Base-by-base conservation (phyloP, 108 stramenopile species). In the Cylindrotheca closterium region DNA sequence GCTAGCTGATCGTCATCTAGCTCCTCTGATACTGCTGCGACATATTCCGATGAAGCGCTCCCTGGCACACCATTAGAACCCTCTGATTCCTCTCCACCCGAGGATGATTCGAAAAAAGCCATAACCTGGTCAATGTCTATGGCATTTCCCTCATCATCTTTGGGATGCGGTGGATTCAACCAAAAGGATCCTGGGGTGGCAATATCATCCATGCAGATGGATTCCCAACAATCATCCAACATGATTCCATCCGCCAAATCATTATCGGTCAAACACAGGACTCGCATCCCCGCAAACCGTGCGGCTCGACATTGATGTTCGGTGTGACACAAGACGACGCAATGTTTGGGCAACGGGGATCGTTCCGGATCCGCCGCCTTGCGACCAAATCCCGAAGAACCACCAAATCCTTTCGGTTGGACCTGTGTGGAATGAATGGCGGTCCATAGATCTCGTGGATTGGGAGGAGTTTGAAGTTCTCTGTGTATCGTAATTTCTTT, bases 171-270 rank as follows among this genome's bases (percentile, higher is more conserved):
- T 37, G 87, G 85, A 79, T 92, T 92, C 42, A 92, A 59, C 90
- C 90, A 92, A 68, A 81, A 92, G 56, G 79, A 79, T 46, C 90
- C 90, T 4, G 90, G 90, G 12, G 85, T 92, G 22, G 85, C 74
- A 59, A 92, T 81, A 48, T 88, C 85, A 68, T 92, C 87, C 47
- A 92, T 68, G 48, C 5, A 84, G 46, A 65, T 82, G 34, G 21
- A 75, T 31, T 49, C 73, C 76, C 47, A 71, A 67, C 77, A 68
- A 45, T 75, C 50, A 23, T 62, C 74, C 42, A 45, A 26, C 51
- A 64, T 51, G 1, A 71, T 56, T 19, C 24, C 70, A 63, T 71
- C 70, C 7, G 73, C 60, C 47, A 56, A 26, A 5, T 24, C 19
- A 51, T 70, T 73, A 53, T 81, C 70, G 5, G 73, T 63, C 29